These are phyloP conservation scores for Daldinia caldariorum DNA, from an alignment of 495 filamentous ascomycete species.

Conservation along the genomic window DNA sequence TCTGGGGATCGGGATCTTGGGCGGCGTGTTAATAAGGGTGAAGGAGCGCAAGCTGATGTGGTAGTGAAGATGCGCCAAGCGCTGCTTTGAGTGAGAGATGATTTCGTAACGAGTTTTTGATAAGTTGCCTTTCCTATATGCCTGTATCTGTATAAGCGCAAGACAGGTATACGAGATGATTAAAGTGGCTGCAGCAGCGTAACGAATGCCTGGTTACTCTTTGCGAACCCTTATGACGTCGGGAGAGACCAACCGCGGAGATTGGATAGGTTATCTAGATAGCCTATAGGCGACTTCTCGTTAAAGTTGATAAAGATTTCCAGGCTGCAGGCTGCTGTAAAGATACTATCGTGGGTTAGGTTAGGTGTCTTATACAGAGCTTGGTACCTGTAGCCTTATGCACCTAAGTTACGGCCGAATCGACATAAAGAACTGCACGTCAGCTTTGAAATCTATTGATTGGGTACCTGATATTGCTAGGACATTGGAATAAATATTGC, in stretches of 20 bases:
- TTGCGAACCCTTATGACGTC: neutral
- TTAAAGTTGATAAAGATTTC: no score
- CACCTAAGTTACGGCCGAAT: neutral
- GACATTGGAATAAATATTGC: neutral
- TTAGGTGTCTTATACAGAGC: neutral
- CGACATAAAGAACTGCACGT: neutral
- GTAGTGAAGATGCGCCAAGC: neutral
- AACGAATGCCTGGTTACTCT: no score
- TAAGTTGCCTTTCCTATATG: neutral
- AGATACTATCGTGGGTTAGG: no score
- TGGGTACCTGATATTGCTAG: neutral
- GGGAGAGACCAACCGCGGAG: neutral
- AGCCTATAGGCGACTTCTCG: neutral
- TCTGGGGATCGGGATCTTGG: no score
- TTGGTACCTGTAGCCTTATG: neutral
- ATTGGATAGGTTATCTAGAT: no score
- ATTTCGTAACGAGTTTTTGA: neutral
- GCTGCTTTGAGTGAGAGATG: neutral
- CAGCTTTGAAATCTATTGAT: neutral
- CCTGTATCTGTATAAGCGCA: no score
- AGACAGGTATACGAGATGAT: neutral
- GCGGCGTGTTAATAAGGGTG: neutral
- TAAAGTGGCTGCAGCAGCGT: no score
- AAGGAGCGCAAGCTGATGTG: neutral
- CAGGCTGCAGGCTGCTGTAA: no score